Base-by-base conservation (phyloP, 2,329 filamentous ascomycete genomes). In the Ceratocystis eucalypticola region DNA sequence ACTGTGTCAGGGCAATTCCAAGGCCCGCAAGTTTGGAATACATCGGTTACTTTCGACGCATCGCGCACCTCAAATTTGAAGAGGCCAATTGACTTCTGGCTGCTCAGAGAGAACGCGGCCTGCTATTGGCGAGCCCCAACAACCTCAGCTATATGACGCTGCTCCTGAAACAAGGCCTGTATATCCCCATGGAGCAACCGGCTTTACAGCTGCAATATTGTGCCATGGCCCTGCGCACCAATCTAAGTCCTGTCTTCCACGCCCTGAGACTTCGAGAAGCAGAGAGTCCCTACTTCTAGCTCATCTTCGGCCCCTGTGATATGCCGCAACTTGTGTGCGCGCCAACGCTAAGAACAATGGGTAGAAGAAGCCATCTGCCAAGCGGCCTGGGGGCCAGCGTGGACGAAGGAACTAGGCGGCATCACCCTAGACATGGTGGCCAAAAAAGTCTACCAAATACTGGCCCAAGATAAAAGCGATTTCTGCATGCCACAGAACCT, bases 271-370 rank as follows among this genome's bases (percentile, higher is more conserved):
- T 25, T n/a, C 25, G 30, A 10, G 62, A 64, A n/a, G 62, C 62
- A 28, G 30, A 64, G 1, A 48, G n/a, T 5, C 28, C 53, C 7
- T 64, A 53, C 45, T 64, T 64, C 30, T 30, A 50, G 12, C 17
- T 64, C 48, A 17, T 55, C 25, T 50, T 64, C 30, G 46, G 25
- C 8, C 62, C 62, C 22, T 50, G 53, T 28, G 62, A 46, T 25
- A 55, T 64, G 62, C 20, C 28, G 2, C 62, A 48, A 22, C 12
- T 20, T 15, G 4, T 30, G 28, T 48, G 37, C 48, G 12, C 17
- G 12, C 66, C 0, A 69, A 68, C 55, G 66, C 69, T 1, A 67
- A 68, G 25, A 70, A 69, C 61, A 69, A 70, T 20, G 69, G 67
- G 61, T 65, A 2, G 53, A 69, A 22, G 50, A 66, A 1, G 68